These are phyloP conservation scores for Neoascochyta sp. DNA, from an alignment of 2,329 filamentous ascomycete species.

Conservation along the genomic window DNA sequence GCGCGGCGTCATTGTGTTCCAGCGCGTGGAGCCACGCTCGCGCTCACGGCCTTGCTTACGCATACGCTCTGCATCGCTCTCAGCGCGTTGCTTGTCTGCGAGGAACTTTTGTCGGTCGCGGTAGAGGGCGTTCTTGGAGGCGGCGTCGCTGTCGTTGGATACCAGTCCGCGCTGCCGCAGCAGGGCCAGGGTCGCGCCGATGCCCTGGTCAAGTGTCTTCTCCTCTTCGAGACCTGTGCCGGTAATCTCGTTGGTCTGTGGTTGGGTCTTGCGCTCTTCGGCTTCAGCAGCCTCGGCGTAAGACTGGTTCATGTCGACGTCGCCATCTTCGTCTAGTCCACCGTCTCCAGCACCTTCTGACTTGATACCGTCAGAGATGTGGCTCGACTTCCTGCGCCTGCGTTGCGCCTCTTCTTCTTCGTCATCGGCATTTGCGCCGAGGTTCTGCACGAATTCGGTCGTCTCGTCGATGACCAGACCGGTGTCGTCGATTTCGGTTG, in stretches of 20 bases:
- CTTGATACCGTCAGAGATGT: slow-evolving; percentile 21
- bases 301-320: slow-evolving; percentile 53
- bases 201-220: slow-evolving; percentile 69
- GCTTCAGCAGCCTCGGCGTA: slow-evolving; percentile 52
- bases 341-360: slow-evolving; percentile 24
- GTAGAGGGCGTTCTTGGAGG: slow-evolving; percentile 62
- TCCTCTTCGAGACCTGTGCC: slow-evolving; percentile 80
- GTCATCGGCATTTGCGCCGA: slow-evolving; percentile 52
- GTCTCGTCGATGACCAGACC: slow-evolving; percentile 95
- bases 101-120: slow-evolving; percentile 76
- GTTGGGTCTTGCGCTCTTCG: slow-evolving; percentile 41
- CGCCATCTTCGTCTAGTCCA: slow-evolving; percentile 50
- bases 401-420: slow-evolving; percentile 45
- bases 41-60: slow-evolving; percentile 79
- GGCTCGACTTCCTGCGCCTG: slow-evolving; percentile 42
- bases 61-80: slow-evolving; percentile 73
- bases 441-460: slow-evolving; percentile 84
- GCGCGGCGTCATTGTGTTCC: slow-evolving; percentile 84
- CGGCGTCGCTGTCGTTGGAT: slow-evolving; percentile 59
- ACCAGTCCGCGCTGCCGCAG: slow-evolving; percentile 83
- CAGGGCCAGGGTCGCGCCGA: slow-evolving; percentile 78
- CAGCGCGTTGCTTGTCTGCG: slow-evolving; percentile 70
- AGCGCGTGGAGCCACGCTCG: slow-evolving; percentile 76
- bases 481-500: slow-evolving; percentile 55
- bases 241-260: slow-evolving; percentile 48